These are phyloP conservation scores for Mycocentrospora acerina DNA, from an alignment of 2,329 filamentous ascomycete species.

Conservation along the genomic window DNA sequence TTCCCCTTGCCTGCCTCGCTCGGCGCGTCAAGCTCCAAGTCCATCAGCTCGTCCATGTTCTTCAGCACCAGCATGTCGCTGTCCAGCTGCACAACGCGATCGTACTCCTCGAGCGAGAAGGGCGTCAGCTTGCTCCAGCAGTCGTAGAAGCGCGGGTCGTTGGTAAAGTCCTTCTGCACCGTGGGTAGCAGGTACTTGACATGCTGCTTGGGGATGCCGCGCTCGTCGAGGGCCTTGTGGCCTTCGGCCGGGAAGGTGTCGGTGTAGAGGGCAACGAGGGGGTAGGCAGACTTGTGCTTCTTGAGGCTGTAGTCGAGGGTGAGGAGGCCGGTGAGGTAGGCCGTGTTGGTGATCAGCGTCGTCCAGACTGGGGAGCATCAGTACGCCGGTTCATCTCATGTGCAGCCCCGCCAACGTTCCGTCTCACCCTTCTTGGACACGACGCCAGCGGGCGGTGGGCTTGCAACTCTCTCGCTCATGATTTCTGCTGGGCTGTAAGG, in stretches of 20 bases:
- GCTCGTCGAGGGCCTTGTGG: slow-evolving; percentile 66
- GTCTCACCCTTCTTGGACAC: slow-evolving; percentile 43
- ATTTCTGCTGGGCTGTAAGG: neutral
- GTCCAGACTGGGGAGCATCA: slow-evolving; percentile 69
- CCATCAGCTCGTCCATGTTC: slow-evolving; percentile 94
- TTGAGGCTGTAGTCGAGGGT: slow-evolving; percentile 78
- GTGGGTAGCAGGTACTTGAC: slow-evolving; percentile 74
- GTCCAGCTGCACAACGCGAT: slow-evolving; percentile 80
- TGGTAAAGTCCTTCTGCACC: slow-evolving; percentile 65
- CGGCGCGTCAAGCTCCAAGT: slow-evolving; percentile 68
- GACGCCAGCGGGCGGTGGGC: slow-evolving; percentile 23
- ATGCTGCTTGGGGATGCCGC: slow-evolving; percentile 68
- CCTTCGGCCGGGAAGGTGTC: slow-evolving; percentile 70
- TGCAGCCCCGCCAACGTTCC: slow-evolving; percentile 4
- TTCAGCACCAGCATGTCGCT: slow-evolving; percentile 80
- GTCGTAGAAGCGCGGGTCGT: slow-evolving; percentile 84
- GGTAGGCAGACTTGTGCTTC: slow-evolving; percentile 66
- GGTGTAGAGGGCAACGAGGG: slow-evolving; percentile 81
- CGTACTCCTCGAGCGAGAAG: slow-evolving; percentile 75
- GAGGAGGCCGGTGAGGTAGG: slow-evolving; percentile 79
- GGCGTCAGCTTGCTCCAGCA: slow-evolving; percentile 86
- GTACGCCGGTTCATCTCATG: slow-evolving; percentile 11
- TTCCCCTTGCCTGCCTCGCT: slow-evolving; percentile 55
- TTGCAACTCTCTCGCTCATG: slow-evolving; percentile 12
- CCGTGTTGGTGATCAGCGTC: slow-evolving; percentile 79